These are phyloP conservation scores for Forsythia viridissima DNA, from an alignment of 257 asterid genomes.

Conservation along the genomic window DNA sequence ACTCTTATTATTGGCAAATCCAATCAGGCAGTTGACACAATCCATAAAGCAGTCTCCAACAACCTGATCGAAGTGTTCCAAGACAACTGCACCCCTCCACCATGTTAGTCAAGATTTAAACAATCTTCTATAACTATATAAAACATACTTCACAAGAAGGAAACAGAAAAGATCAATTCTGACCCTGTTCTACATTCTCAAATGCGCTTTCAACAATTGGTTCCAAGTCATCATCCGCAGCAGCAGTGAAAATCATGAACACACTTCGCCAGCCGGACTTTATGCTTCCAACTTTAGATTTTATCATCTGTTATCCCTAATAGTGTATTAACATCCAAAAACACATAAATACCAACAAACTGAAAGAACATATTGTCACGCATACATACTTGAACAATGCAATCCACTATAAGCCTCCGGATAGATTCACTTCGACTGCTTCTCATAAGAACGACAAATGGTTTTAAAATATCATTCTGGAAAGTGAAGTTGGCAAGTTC, in stretches of 20 bases:
- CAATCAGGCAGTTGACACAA: slow-evolving; percentile 98
- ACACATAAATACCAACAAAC: slow-evolving; percentile 19
- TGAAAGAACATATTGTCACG: slow-evolving; percentile 20
- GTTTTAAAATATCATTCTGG: slow-evolving; percentile 98
- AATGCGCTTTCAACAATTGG: slow-evolving; percentile 96
- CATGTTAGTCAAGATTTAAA: slow-evolving; percentile 34
- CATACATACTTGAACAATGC: slow-evolving; percentile 89
- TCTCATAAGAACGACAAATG: slow-evolving; percentile 93
- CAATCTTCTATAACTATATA: slow-evolving; percentile 22
- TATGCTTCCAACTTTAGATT: slow-evolving; percentile 97
- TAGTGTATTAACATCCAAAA: slow-evolving; percentile 33
- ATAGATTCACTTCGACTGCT: slow-evolving; percentile 87
- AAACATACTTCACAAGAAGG: slow-evolving; percentile 17
- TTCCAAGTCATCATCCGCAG: slow-evolving; percentile 94
- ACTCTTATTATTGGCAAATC: slow-evolving; percentile 92
- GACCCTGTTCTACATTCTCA: slow-evolving; percentile 99
- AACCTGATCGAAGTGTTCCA: slow-evolving; percentile 99
- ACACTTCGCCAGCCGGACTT: slow-evolving; percentile 99
- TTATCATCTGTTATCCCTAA: slow-evolving; percentile 79
- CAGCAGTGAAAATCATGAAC: slow-evolving; percentile 98
- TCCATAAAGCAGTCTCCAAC: slow-evolving; percentile 99
- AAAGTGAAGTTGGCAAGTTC: slow-evolving; percentile 98
- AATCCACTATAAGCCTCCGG: slow-evolving; percentile 94
- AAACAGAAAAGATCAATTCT: slow-evolving; percentile 22
- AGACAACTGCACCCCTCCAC: slow-evolving; percentile 66